Conservation (phyloP, 2,329 filamentous ascomycete genomes). For the Alternaria tenuissima region DNA sequence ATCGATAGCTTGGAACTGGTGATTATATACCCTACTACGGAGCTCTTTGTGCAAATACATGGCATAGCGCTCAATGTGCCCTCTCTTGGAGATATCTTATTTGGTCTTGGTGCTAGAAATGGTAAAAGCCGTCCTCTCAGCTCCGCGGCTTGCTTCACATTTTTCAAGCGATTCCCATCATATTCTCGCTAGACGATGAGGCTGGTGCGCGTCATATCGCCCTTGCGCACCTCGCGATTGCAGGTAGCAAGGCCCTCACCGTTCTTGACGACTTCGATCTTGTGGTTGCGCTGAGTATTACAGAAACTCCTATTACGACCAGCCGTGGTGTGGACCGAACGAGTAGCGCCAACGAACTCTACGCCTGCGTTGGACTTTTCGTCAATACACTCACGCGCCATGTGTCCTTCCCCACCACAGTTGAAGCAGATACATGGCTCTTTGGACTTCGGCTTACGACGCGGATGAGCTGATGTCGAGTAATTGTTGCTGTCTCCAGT, state of each 20-base stretch:
- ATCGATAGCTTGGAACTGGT: background rate
- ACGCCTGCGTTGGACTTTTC: background rate
- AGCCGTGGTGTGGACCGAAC: background rate
- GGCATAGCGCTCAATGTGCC: background rate
- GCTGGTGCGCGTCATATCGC: slow-evolving; percentile 25
- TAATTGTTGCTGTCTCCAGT: background rate
- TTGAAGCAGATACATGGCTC: slow-evolving; percentile 21
- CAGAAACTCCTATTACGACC: slow-evolving; percentile 11
- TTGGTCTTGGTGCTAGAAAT: background rate
- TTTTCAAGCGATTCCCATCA: background rate
- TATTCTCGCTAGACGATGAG: slow-evolving; percentile 15
- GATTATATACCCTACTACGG: background rate
- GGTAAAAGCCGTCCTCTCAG: background rate
- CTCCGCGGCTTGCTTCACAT: background rate
- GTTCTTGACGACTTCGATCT: slow-evolving; percentile 15
- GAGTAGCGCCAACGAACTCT: background rate
- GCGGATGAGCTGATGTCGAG: background rate
- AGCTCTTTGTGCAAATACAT: background rate
- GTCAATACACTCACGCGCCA: slow-evolving; percentile 14
- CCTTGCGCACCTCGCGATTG: slow-evolving; percentile 20
- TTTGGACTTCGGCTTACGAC: background rate
- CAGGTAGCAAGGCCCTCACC: slow-evolving; percentile 27
- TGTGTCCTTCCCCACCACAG: slow-evolving; percentile 18
- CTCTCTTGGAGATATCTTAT: background rate
- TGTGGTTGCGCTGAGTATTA: slow-evolving; percentile 5